Conservation (phyloP, 352 stramenopile species). For the Globisporangium nunn region DNA sequence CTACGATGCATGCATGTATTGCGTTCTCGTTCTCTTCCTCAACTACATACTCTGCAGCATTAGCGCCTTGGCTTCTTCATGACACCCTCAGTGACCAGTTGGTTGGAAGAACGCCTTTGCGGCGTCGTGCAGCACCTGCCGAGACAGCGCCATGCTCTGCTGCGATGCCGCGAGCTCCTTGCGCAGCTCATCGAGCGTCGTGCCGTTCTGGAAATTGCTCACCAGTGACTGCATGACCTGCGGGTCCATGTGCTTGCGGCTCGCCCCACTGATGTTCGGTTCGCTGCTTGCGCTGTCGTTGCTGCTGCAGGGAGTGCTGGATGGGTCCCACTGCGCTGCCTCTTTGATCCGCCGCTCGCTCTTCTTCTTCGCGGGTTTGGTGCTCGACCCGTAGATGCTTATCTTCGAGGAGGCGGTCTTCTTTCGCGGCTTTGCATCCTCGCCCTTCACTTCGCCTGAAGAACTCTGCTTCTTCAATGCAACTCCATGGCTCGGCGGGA, state of each 20-base stretch:
- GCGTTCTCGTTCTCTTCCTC: too few relatives aligned
- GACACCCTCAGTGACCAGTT: conserved; percentile 6
- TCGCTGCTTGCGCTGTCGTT: conserved; percentile 13
- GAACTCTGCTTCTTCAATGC: conserved; percentile 11
- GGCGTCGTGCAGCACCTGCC: conserved; percentile 57
- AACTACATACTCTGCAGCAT: too few relatives aligned
- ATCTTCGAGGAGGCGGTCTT: conserved; percentile 15
- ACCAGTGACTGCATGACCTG: conserved; percentile 59
- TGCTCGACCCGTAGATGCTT: conserved; percentile 26
- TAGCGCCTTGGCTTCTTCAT: too few relatives aligned
- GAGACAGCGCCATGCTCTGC: conserved; percentile 58
- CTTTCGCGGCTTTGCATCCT: conserved; percentile 24
- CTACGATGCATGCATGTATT: background rate
- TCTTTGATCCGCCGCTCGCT: conserved; percentile 15
- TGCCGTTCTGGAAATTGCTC: conserved; percentile 68
- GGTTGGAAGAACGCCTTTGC: conserved; percentile 63
- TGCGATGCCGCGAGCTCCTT: conserved; percentile 59
- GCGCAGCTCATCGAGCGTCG: conserved; percentile 51
- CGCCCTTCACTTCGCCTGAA: background rate
- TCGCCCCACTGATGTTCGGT: background rate
- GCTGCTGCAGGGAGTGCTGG: background rate
- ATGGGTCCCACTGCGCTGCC: conserved; percentile 17
- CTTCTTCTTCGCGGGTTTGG: conserved; percentile 40
- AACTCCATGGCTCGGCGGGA: background rate
- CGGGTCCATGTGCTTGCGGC: conserved; percentile 41